These are phyloP conservation scores for Tetrastigma voinierianum DNA, from an alignment of 164 flowering plant genomes.

Conservation along the genomic window DNA sequence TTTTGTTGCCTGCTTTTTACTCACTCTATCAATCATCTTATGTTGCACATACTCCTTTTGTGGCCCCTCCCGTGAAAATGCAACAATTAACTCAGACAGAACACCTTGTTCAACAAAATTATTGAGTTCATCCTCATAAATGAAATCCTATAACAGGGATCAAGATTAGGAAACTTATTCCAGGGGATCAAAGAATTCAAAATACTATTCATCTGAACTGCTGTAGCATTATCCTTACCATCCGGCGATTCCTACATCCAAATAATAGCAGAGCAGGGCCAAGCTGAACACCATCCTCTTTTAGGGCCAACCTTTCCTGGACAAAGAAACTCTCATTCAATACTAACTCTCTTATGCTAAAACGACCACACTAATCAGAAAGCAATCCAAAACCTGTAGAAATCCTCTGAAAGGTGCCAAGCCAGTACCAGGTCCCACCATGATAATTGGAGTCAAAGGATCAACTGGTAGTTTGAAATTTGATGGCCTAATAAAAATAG, in stretches of 20 bases:
- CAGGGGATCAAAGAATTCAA: no score
- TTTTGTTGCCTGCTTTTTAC: constrained; percentile 14
- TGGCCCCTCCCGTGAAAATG: constrained; percentile 90
- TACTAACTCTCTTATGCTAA: not conserved
- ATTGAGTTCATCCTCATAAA: constrained; percentile 83
- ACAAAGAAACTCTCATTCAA: constrained; percentile 4
- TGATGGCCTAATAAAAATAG: constrained; percentile 73
- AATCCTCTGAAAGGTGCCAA: constrained; percentile 94
- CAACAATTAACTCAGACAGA: constrained; percentile 73
- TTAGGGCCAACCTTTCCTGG: constrained; percentile 81
- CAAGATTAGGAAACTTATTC: not conserved
- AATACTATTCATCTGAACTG: no score
- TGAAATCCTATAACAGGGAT: constrained; percentile 62
- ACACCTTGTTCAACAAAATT: constrained; percentile 63
- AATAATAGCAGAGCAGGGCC: constrained; percentile 80
- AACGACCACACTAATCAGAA: not conserved
- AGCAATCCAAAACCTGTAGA: constrained; percentile 51
- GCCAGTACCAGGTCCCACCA: constrained; percentile 94
- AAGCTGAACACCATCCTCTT: constrained; percentile 60
- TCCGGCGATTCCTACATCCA: constrained; percentile 80
- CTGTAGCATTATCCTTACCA: constrained; percentile 39
- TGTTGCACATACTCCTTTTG: constrained; percentile 92
- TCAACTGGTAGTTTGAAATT: constrained; percentile 78
- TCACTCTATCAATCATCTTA: constrained; percentile 78
- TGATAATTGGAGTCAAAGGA: constrained; percentile 60